phyloP scores from a whole-genome alignment of 148 eudicot genomes.

The Rhododendron griersonianum region DNA sequence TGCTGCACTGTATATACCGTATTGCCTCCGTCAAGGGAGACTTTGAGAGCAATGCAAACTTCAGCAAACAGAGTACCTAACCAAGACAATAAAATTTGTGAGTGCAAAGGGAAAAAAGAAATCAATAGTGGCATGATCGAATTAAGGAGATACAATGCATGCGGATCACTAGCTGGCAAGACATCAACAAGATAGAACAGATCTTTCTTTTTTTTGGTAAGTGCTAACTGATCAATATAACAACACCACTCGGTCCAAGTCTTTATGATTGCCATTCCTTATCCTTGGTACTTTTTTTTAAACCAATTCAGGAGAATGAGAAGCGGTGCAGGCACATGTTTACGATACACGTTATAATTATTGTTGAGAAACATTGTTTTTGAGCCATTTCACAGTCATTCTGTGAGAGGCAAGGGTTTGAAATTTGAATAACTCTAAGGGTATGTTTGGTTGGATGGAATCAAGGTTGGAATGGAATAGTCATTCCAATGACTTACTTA shows the following conservation, averaged over 20 bases:
- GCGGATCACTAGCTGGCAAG: background rate
- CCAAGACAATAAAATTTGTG: background rate
- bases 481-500: no score
- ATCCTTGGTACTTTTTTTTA: background rate
- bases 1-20: background rate
- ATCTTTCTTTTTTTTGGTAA: background rate
- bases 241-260: background rate
- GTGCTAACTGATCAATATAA: background rate
- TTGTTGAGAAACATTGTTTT: background rate
- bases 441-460: no score
- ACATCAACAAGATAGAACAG: background rate
- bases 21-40: background rate
- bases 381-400: background rate
- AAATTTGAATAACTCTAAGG: background rate
- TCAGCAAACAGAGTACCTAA: conserved; percentile 1
- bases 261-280: background rate
- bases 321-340: background rate
- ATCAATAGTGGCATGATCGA: background rate
- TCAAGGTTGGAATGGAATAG: no score
- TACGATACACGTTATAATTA: background rate
- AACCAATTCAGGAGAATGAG: background rate
- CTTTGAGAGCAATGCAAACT: conserved; percentile 5
- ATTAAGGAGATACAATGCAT: background rate
- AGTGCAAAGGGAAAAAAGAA: background rate
- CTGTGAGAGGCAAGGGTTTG: background rate